Conservation (phyloP, 1,139 yeast genomes). For the Taphrina populina region DNA sequence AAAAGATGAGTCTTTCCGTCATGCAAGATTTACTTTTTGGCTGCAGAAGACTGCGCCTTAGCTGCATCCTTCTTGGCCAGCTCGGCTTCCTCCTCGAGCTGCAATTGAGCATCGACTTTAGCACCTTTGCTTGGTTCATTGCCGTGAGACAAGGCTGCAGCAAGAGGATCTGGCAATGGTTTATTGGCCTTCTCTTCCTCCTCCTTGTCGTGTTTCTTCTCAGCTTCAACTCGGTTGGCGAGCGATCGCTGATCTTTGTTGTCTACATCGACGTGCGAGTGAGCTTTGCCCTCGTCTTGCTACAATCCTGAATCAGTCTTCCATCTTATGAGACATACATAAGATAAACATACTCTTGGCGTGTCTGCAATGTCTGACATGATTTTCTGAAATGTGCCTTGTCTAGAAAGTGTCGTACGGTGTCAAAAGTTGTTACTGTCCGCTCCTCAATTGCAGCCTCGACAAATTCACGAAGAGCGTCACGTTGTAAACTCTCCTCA, state of each 20-base stretch:
- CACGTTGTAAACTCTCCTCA: too few species aligned
- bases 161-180: slow-evolving; percentile 17
- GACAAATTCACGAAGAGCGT: too few species aligned
- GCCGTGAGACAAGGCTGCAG: slow-evolving; percentile 29
- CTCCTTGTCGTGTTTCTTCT: slow-evolving; percentile 32
- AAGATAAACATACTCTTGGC: slow-evolving; percentile 5
- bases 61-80: slow-evolving; percentile 33
- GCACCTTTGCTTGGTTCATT: slow-evolving; percentile 32
- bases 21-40: slow-evolving; percentile 20
- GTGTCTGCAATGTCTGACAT: slow-evolving; percentile 14
- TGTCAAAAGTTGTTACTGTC: too few species aligned
- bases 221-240: slow-evolving; percentile 35
- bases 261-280: slow-evolving; percentile 32
- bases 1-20: too few species aligned
- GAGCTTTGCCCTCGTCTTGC: slow-evolving; percentile 31
- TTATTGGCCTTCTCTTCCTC: slow-evolving; percentile 23
- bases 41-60: slow-evolving; percentile 24
- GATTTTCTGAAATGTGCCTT: not conserved
- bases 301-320: not conserved
- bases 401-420: too few species aligned
- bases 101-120: slow-evolving; percentile 20
- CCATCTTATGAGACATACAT: not conserved
- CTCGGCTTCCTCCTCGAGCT: slow-evolving; percentile 32
- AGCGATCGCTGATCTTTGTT: slow-evolving; percentile 32
- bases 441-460: too few species aligned